Evolutionary conservation across 2,329 filamentous ascomycete species (phyloP), one percentile per base, ranked within the genome.

Genomic region (Hypomyces rosellus): DNA sequence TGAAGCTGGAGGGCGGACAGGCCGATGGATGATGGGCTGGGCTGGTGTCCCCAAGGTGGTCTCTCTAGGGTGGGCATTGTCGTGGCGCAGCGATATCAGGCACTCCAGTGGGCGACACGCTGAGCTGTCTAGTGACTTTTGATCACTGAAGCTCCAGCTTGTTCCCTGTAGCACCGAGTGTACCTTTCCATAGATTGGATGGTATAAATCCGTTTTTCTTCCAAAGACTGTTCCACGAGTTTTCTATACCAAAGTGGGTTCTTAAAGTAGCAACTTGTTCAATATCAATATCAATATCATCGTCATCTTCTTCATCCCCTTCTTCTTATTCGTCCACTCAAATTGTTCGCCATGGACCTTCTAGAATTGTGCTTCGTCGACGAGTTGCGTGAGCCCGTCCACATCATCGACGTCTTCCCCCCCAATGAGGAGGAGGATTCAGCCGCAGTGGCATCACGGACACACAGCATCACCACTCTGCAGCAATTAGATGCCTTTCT

Each of bases 281-380:
- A 30, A 30, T 30, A 30, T 30, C 25, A 8, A 30, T 30, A 8
- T 30, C 25, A 30, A 30, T 30, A 15, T 15, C n/a, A 37, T 37
- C n/a, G 4, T 37, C n/a, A 37, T 13, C 34, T 15, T 37, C n/a
- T 37, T 13, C 34, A n/a, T n/a, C n/a, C n/a, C n/a, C n/a, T n/a
- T n/a, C 36, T 38, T 38, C 15, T 38, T 38, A 38, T 16, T 38
- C 36, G 6, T 16, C 36, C 5, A 20, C 5, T 20, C 14, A 38
- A 38, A 38, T n/a, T n/a, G 8, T 7, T 14, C 12, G 39, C 14
- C 8, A 42, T 42, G 39, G 39, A 42, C 5, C 39, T 42, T 42
- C 39, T 42, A 18, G 38, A 49, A 14, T 15, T 22, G 16, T 49
- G 46, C 25, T 43, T 43, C 25, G 38, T 49, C n/a, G 40, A 49